These are phyloP conservation scores for Helianthus annuus DNA, from an alignment of 129 eudicot genomes.

Conservation along the genomic window HanXRQr2.0-SUNRISE NC_035449.2:8567973-8568472, in stretches of 20 bases:
- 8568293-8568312: not conserved
- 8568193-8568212: slow-evolving; percentile 19
- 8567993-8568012: slow-evolving; percentile 34
- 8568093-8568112: slow-evolving; percentile 14
- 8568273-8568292: slow-evolving; percentile 13
- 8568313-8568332: slow-evolving; percentile 12
- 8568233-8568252: slow-evolving; percentile 4
- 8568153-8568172: slow-evolving; percentile 6
- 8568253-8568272: not conserved
- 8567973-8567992: slow-evolving; percentile 20
- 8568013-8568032: slow-evolving; percentile 33
- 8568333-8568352: slow-evolving; percentile 26
- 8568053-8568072: not conserved
- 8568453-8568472: slow-evolving; percentile 7
- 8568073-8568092: slow-evolving; percentile 11
- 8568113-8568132: slow-evolving; percentile 11
- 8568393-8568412: not conserved
- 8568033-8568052: slow-evolving; percentile 17
- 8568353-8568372: slow-evolving; percentile 4
- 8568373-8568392: not conserved
- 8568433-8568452: not conserved
- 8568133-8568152: slow-evolving; percentile 2
- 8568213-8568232: not conserved
- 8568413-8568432: not conserved
- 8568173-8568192: slow-evolving; percentile 24